Conservation (phyloP, 1,284 basidiomycete genomes). For the Cutaneotrichosporon sp. region DNA sequence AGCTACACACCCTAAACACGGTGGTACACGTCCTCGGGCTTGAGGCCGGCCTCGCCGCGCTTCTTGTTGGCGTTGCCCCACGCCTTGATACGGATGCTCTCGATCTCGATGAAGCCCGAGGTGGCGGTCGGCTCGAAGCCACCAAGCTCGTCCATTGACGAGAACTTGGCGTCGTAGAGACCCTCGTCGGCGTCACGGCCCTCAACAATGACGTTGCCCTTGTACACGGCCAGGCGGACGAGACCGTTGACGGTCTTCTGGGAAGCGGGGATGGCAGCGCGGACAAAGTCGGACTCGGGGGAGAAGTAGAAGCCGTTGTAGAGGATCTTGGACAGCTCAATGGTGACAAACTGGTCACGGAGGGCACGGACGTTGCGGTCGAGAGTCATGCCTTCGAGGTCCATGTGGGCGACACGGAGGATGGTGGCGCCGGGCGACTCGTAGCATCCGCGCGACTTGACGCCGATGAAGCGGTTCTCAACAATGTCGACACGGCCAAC, state of each 20-base stretch:
- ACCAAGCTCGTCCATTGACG: constrained; percentile 99
- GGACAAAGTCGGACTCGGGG: constrained; percentile 93
- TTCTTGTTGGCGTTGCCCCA: constrained; percentile 57
- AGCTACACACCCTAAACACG: constrained; percentile 32
- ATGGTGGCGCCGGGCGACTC: constrained; percentile 96
- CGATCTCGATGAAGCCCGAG: constrained; percentile 88
- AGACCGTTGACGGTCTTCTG: constrained; percentile 95
- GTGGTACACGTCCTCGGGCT: constrained; percentile 71
- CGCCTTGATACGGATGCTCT: constrained; percentile 94
- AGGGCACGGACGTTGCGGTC: constrained; percentile 94
- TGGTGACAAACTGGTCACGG: constrained; percentile 90
- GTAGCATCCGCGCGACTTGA: constrained; percentile 98
- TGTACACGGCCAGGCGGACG: constrained; percentile 87
- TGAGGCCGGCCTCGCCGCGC: constrained; percentile 72
- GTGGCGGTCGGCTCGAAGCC: constrained; percentile 93
- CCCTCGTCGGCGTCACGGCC: constrained; percentile 84
- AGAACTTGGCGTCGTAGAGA: constrained; percentile 91
- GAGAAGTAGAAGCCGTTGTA: constrained; percentile 95
- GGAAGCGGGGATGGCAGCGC: constrained; percentile 79
- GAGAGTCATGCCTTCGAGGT: constrained; percentile 93
- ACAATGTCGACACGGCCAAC: constrained; percentile 97
- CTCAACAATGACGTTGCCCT: constrained; percentile 92
- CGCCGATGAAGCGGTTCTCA: constrained; percentile 98
- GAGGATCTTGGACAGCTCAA: constrained; percentile 81
- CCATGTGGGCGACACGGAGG: constrained; percentile 90